Evolutionary conservation across 148 eudicot genomes (phyloP).

Genomic region (Cornus kousa): DNA sequence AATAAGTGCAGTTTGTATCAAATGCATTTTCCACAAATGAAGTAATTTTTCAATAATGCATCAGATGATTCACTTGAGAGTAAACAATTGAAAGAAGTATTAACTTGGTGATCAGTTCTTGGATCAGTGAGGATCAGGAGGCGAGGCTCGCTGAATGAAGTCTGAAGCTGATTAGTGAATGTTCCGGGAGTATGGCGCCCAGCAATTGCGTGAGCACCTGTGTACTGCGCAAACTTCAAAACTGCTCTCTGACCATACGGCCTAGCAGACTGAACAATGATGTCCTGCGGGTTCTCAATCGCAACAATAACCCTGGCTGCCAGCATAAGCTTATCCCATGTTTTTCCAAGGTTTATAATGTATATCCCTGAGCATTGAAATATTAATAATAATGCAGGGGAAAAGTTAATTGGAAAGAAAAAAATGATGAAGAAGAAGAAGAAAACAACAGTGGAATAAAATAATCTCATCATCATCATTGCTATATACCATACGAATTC

Average conservation of each 20-base stretch:
- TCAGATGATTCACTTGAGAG: neutral
- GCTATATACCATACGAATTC: too few species aligned
- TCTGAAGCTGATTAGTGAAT: slow-evolving; percentile 72
- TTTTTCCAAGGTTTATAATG: slow-evolving; percentile 62
- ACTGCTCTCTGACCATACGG: slow-evolving; percentile 80
- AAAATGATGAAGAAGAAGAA: too few species aligned
- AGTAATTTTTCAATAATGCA: neutral
- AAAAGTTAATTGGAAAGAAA: too few species aligned
- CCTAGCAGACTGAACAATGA: slow-evolving; percentile 72
- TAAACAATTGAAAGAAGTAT: neutral
- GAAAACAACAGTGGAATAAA: too few species aligned
- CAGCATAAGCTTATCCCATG: slow-evolving; percentile 70
- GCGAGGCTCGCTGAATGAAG: slow-evolving; percentile 70
- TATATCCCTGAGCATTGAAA: slow-evolving; percentile 41
- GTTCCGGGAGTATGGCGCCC: slow-evolving; percentile 84
- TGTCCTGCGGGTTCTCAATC: slow-evolving; percentile 66
- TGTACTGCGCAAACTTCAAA: slow-evolving; percentile 71
- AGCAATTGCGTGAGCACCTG: slow-evolving; percentile 63
- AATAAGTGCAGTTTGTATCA: neutral
- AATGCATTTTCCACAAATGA: neutral
- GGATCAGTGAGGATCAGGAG: slow-evolving; percentile 79
- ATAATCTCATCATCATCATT: too few species aligned
- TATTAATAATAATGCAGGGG: neutral
- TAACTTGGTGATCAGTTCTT: slow-evolving; percentile 69
- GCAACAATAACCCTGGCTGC: slow-evolving; percentile 74